Base-by-base conservation (phyloP, 78 protist species). In the Chrysochromulina parva region DNA sequence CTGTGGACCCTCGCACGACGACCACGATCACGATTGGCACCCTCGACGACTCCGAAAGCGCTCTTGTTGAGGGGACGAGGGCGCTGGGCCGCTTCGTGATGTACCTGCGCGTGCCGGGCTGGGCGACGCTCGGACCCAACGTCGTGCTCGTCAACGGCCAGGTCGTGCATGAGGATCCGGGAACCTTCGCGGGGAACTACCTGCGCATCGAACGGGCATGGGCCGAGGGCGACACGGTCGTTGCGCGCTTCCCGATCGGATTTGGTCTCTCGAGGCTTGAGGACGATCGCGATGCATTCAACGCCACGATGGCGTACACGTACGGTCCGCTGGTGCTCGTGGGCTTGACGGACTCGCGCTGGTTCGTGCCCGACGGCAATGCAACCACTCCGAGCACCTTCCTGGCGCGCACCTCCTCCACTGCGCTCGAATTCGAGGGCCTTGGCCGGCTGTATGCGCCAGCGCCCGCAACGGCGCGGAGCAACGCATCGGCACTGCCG, bases 291-390 rank as follows among this genome's bases (percentile, higher is more conserved):
- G n/a, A 53, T 3, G 53, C 10, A 57, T 17, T 10, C 82, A 74
- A 74, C 55, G 54, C 82, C 82, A 74, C 82, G 38, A 6, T 74
- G 26, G 82, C 82, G 24, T 74, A 10, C 82, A 48, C 48, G 55
- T 74, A 11, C 82, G 82, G 82, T 28, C 82, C 82, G 82, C 55
- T 74, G 13, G 82, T 74, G 38, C 55, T 74, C 58, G 82, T 57
- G 13, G 80, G 26, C 55, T 2, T 71, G 17, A 10, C 17, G 19
- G 20, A 6, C 53, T 71, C 80, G 20, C 52, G 28, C 80, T 2
- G 20, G n/a, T 71, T 24, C 20, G 80, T 71, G 13, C 80, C 80
- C 52, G n/a, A 5, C 17, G 80, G 80, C 47, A 4, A 24, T 6
- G 38, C 52, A 10, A n/a, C 28, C 80, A 24, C 4, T 5, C 6